Evolutionary conservation across 805 yeast species (phyloP), one percentile per base, ranked within the genome.

Genomic region (Monosporozyma solicola): DNA sequence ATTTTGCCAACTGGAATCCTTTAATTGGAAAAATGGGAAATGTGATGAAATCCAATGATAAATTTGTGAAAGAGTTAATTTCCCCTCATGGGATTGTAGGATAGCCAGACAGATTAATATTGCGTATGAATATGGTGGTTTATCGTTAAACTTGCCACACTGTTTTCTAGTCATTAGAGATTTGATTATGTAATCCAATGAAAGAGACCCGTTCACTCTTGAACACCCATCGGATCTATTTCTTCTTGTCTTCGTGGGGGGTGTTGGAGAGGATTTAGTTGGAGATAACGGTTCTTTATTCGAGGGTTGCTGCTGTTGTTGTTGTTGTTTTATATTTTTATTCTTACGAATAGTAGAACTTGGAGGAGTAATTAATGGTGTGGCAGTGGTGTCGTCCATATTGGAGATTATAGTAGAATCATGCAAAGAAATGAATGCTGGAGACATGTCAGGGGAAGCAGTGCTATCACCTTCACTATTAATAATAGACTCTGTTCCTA

Each of bases 1-100:
- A 71, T 92, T 92, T 70, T 92, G 97, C 99, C 99, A 92, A 29
- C 97, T 97, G 10, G 88, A 85, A 60, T 89, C 96, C 54, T 87
- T 85, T 57, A 80, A 82, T 57, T 83, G 82, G 70, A 94, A 94
- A 66, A 84, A 92, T 56, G 76, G 79, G 68, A 91, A 92, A 39
- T 95, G 85, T 47, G 82, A 82, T 8, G 94, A 82, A 46, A 92
- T 94, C 99, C 99, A 92, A 60, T 75, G 77, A 72, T 92, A 92
- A 44, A 92, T 94, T 63, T 89, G 96, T 0, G 94, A 78, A 51
- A 86, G 70, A 2, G 95, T 86, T 43, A 90, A 75, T 57, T 84
- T 84, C 48, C 59, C 61, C n/a, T 55, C 56, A 24, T 41, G 48
- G 2, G 61, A 56, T 52, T 61, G 62, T 46, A 61, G 51, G 20